phyloP scores from a whole-genome alignment of 805 yeast species.

The Yarrowia bubula region DNA sequence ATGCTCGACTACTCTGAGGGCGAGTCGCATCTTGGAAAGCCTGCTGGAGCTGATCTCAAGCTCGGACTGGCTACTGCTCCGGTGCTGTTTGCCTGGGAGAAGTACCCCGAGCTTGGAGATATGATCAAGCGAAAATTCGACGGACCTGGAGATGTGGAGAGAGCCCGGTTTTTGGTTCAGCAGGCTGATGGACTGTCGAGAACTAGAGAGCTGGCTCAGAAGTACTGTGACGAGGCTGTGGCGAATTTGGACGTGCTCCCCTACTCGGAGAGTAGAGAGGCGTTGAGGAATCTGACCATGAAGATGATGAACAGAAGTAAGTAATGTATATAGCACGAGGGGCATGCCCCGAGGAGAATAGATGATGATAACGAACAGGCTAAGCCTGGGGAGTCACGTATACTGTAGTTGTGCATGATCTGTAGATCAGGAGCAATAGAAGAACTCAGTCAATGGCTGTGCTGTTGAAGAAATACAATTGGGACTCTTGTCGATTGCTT shows the following conservation, averaged over 20 bases:
- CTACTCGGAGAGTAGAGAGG: slow-evolving; percentile 84
- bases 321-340: slow-evolving; percentile 38
- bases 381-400: too few relatives aligned
- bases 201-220: slow-evolving; percentile 72
- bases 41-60: slow-evolving; percentile 91
- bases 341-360: too few relatives aligned
- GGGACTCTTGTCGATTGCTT: too few relatives aligned
- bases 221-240: slow-evolving; percentile 74
- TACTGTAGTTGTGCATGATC: too few relatives aligned
- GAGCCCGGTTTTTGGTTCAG: slow-evolving; percentile 72
- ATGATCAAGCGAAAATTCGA: slow-evolving; percentile 80
- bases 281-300: slow-evolving; percentile 79
- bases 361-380: too few relatives aligned
- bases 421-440: too few relatives aligned
- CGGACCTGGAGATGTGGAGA: slow-evolving; percentile 76
- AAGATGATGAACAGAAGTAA: slow-evolving; percentile 79
- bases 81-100: slow-evolving; percentile 88
- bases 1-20: slow-evolving; percentile 92
- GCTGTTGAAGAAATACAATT: too few relatives aligned
- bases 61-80: slow-evolving; percentile 97
- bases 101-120: slow-evolving; percentile 78
- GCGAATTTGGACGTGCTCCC: slow-evolving; percentile 67
- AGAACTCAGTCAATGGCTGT: too few relatives aligned
- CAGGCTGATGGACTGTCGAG: slow-evolving; percentile 70
- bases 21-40: slow-evolving; percentile 83